Conservation (phyloP, 1,284 basidiomycete genomes). For the Papiliotrema laurentii region DNA sequence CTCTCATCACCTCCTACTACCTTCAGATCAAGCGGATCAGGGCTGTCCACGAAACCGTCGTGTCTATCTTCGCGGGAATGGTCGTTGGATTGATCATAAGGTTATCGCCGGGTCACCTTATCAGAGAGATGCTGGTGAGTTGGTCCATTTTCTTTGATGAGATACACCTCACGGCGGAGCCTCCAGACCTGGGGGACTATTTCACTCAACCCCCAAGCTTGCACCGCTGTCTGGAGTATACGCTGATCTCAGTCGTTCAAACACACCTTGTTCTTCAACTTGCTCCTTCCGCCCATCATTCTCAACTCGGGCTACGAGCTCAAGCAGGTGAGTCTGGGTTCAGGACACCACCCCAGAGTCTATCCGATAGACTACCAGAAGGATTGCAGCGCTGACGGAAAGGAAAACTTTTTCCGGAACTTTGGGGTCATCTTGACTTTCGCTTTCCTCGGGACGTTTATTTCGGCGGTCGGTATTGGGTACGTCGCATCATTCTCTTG, state of each 20-base stretch:
- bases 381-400: conserved; percentile 6
- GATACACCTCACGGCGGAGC: no score
- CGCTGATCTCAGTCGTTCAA: conserved; percentile 71
- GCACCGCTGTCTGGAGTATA: background rate
- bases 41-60: conserved; percentile 92
- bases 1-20: conserved; percentile 95
- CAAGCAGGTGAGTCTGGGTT: conserved; percentile 64
- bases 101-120: conserved; percentile 85
- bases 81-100: conserved; percentile 87
- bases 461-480: conserved; percentile 94
- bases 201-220: no score
- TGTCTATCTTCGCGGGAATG: conserved; percentile 94
- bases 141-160: no score
- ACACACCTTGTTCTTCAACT: conserved; percentile 96
- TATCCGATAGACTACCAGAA: no score
- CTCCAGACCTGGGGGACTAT: no score
- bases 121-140: conserved; percentile 94
- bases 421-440: conserved; percentile 96
- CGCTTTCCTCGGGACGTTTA: conserved; percentile 94
- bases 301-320: conserved; percentile 96
- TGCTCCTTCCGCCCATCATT: conserved; percentile 95
- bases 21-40: conserved; percentile 95
- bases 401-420: conserved; percentile 97
- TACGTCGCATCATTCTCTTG: conserved; percentile 44
- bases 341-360: background rate